Evolutionary conservation across 768 basidiomycete species (phyloP).

Genomic region (Pluteus cervinus): DNA sequence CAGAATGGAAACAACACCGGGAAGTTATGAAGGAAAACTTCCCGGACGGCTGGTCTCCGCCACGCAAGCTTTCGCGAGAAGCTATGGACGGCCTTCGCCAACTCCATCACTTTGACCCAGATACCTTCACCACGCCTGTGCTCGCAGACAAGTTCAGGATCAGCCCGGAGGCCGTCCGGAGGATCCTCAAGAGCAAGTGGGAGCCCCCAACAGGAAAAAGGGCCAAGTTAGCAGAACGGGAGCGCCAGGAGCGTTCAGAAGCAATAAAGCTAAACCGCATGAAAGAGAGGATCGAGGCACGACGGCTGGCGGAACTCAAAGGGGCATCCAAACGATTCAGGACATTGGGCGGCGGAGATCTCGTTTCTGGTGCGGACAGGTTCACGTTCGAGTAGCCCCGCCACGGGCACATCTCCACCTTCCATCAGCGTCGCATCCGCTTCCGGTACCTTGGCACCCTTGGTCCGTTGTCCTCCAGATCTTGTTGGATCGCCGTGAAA

Average conservation of each 20-base stretch:
- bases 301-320: constrained; percentile 21
- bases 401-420: constrained; percentile 2
- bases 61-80: constrained; percentile 72
- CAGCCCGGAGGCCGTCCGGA: constrained; percentile 73
- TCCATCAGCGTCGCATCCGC: constrained; percentile 12
- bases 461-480: too few relatives aligned
- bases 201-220: constrained; percentile 51
- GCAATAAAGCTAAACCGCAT: constrained; percentile 29
- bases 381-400: constrained; percentile 34
- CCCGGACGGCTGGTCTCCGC: constrained; percentile 71
- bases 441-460: constrained; percentile 8
- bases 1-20: constrained; percentile 45
- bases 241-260: constrained; percentile 38
- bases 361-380: constrained; percentile 27
- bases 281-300: constrained; percentile 37
- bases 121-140: constrained; percentile 54
- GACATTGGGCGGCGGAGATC: constrained; percentile 21
- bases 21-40: constrained; percentile 44
- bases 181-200: constrained; percentile 77
- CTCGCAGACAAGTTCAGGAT: constrained; percentile 77
- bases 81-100: constrained; percentile 78
- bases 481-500: too few relatives aligned
- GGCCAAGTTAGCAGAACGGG: constrained; percentile 40
- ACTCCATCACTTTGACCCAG: constrained; percentile 58
- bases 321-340: constrained; percentile 12